phyloP scores from a whole-genome alignment of 148 eudicot species.

The Rhododendron vialii region DNA sequence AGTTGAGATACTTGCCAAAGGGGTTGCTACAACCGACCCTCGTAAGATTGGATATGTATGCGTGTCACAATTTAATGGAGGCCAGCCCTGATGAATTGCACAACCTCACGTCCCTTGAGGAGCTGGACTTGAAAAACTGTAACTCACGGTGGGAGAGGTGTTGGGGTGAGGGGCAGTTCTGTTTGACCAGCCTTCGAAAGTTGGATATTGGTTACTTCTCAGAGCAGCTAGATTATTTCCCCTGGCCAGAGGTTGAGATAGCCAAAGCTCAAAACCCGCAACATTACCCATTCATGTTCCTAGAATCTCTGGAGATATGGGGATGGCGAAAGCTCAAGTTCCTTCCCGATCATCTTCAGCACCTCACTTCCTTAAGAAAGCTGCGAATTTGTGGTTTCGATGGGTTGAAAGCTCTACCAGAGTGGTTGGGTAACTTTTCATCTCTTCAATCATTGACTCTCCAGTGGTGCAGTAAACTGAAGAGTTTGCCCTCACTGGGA shows the following conservation, averaged over 20 bases:
- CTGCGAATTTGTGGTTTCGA: not conserved
- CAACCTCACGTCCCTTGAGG: not conserved
- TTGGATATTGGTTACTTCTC: not conserved
- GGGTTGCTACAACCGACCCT: not conserved
- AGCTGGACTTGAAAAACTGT: not conserved
- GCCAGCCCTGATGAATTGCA: not conserved
- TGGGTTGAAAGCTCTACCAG: not conserved
- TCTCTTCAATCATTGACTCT: not conserved
- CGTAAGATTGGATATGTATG: not conserved
- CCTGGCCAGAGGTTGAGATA: not conserved
- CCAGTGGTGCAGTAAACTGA: not conserved
- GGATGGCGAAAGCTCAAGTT: not conserved
- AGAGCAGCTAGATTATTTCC: not conserved
- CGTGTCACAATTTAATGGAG: not conserved
- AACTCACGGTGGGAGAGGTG: not conserved
- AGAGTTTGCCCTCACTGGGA: not conserved
- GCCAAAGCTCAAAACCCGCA: not conserved
- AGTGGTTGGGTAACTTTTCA: not conserved
- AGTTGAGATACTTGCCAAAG: not conserved
- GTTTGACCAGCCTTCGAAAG: not conserved
- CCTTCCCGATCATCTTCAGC: not conserved
- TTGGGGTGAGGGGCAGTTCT: not conserved
- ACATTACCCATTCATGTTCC: not conserved
- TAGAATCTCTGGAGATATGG: not conserved
- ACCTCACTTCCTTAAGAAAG: not conserved